Evolutionary conservation across 345 rosid genomes (phyloP).

Genomic region (Erysimum cheiranthoides): DNA sequence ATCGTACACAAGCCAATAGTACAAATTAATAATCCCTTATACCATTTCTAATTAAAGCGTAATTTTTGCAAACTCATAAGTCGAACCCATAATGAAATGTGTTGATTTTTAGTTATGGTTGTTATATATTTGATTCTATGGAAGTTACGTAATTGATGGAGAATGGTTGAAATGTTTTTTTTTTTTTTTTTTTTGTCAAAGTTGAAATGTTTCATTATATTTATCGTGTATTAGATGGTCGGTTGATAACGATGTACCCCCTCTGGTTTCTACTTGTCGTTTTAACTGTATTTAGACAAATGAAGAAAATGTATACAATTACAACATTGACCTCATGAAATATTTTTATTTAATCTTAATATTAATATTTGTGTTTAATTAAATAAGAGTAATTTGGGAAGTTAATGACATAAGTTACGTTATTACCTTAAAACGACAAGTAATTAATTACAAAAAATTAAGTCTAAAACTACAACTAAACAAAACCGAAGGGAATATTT

Average conservation of each 20-base stretch:
- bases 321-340: no score
- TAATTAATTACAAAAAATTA: no score
- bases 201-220: neutral
- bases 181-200: neutral
- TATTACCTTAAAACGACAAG: no score
- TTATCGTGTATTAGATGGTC: conserved; percentile 3
- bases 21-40: neutral
- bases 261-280: no score
- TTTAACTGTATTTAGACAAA: no score
- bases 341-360: no score
- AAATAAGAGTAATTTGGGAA: no score
- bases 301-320: no score
- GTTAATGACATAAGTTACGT: no score
- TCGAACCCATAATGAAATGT: neutral
- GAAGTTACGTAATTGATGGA: neutral
- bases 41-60: neutral
- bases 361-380: no score
- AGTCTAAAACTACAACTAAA: no score
- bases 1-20: neutral
- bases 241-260: conserved; percentile 9
- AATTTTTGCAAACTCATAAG: neutral
- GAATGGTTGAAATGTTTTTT: neutral
- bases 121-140: neutral
- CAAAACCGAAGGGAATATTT: no score
- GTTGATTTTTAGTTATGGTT: neutral